Evolutionary conservation across 2,329 filamentous ascomycete species (phyloP).

Genomic region (Teratosphaeria zuluensis): DNA sequence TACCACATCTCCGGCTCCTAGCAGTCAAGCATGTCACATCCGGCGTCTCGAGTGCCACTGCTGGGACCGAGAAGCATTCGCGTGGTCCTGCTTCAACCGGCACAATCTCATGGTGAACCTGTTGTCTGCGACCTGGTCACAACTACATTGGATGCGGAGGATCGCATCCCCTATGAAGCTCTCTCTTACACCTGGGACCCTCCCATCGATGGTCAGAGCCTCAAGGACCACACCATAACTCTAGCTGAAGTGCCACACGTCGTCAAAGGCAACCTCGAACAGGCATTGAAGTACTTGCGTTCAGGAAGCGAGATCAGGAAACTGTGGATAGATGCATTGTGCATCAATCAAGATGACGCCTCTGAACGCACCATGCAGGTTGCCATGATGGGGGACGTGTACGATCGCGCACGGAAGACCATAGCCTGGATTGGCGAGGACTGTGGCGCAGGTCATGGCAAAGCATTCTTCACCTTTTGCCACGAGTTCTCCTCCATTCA

Average conservation of each 20-base stretch:
- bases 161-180: not conserved
- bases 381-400: too few species aligned
- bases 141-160: not conserved
- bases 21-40: not conserved
- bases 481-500: too few species aligned
- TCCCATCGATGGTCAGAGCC: not conserved
- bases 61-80: not conserved
- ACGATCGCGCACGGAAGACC: too few species aligned
- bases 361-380: too few species aligned
- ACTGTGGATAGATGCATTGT: too few species aligned
- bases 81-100: not conserved
- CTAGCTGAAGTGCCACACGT: not conserved
- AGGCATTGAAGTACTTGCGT: not conserved
- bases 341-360: too few species aligned
- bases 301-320: not conserved
- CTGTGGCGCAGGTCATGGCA: too few species aligned
- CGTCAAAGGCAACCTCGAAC: not conserved
- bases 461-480: too few species aligned
- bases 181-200: not conserved
- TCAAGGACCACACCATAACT: not conserved
- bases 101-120: not conserved
- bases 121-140: not conserved
- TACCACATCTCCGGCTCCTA: not conserved
- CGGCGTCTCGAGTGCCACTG: not conserved
- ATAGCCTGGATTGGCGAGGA: too few species aligned